Evolutionary conservation across 768 basidiomycete genomes (phyloP).

Genomic region (Pisolithus tinctorius): DNA sequence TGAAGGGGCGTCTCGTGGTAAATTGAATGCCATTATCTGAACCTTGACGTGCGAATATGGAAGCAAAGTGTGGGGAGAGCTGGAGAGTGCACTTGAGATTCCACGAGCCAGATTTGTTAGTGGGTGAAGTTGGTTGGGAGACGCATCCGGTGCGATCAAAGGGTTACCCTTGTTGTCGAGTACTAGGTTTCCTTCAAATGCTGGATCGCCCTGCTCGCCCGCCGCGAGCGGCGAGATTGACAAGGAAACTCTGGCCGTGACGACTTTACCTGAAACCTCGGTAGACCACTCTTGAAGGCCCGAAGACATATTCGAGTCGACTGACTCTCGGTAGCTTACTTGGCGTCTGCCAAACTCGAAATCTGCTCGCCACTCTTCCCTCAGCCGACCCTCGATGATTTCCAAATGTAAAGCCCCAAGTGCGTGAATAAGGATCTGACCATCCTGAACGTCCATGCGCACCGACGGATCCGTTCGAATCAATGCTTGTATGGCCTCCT

Average conservation of each 20-base stretch:
- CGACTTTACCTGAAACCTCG: constrained; percentile 52
- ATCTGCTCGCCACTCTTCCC: constrained; percentile 70
- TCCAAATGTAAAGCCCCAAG: constrained; percentile 86
- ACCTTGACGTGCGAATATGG: constrained; percentile 61
- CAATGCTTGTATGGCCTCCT: constrained; percentile 64
- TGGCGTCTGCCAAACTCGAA: constrained; percentile 74
- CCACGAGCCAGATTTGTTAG: constrained; percentile 58
- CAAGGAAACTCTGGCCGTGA: constrained; percentile 47
- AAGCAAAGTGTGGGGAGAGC: constrained; percentile 72
- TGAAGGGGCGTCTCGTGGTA: constrained; percentile 38
- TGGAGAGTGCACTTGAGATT: constrained; percentile 63
- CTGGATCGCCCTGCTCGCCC: constrained; percentile 54
- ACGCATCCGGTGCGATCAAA: constrained; percentile 45
- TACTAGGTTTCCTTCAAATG: constrained; percentile 76
- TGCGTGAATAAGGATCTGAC: constrained; percentile 77
- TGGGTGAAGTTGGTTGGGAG: constrained; percentile 37
- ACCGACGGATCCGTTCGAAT: constrained; percentile 88
- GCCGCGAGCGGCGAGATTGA: constrained; percentile 46
- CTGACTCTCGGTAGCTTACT: constrained; percentile 74
- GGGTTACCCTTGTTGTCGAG: constrained; percentile 46
- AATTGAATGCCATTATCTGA: constrained; percentile 39
- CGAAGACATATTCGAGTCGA: constrained; percentile 19
- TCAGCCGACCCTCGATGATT: constrained; percentile 75
- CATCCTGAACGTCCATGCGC: constrained; percentile 72
- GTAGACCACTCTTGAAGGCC: constrained; percentile 49